Conservation (phyloP, 768 basidiomycete species). For the Agaricus subrufescens region DNA sequence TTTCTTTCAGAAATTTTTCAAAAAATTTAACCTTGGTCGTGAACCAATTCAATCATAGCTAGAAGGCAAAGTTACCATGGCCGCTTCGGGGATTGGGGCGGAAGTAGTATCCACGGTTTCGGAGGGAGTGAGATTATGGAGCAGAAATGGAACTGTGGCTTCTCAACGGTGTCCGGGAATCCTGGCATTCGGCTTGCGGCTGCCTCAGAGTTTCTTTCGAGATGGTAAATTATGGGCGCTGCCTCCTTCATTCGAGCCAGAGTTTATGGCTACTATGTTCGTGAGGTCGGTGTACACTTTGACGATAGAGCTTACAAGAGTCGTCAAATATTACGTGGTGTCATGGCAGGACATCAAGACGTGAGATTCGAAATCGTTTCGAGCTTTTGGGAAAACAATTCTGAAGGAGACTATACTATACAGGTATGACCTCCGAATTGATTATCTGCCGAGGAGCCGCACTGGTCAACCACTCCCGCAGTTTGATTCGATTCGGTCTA, state of each 20-base stretch:
- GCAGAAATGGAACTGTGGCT: constrained; percentile 11
- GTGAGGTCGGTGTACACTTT: constrained; percentile 30
- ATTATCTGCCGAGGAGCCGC: constrained; percentile 44
- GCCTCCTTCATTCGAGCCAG: constrained; percentile 35
- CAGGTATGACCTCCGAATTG: constrained; percentile 36
- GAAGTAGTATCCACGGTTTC: constrained; percentile 23
- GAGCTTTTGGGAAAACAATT: background rate
- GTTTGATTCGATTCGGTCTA: constrained; percentile 37
- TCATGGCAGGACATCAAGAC: constrained; percentile 32
- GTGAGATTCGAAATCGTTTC: constrained; percentile 18
- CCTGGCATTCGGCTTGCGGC: constrained; percentile 30
- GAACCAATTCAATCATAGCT: constrained; percentile 19
- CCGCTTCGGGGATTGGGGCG: constrained; percentile 30
- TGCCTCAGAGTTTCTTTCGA: constrained; percentile 27
- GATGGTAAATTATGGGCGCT: constrained; percentile 25
- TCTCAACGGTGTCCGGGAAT: constrained; percentile 28
- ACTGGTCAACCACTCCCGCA: constrained; percentile 39
- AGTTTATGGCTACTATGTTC: constrained; percentile 26
- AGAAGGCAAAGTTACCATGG: constrained; percentile 29
- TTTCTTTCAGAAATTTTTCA: no score
- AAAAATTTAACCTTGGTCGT: no score
- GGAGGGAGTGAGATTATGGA: constrained; percentile 26
- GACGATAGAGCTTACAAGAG: constrained; percentile 26
- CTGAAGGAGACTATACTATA: background rate
- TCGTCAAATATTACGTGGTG: constrained; percentile 21